Evolutionary conservation across 2,329 filamentous ascomycete species (phyloP).

Genomic region (Aspergillus fijiensis): DNA sequence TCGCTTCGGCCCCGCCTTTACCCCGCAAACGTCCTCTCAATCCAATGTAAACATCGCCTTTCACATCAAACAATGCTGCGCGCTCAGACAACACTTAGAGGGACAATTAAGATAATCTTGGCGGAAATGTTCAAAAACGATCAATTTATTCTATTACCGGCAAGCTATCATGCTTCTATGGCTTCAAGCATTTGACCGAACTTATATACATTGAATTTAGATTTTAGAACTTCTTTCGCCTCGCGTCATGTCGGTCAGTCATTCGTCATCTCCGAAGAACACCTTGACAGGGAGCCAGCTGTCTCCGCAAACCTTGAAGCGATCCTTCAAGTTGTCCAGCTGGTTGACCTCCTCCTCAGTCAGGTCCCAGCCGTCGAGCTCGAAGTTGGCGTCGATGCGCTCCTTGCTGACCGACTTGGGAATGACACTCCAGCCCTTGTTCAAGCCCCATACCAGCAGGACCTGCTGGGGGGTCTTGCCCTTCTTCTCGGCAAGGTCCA

Average conservation of each 20-base stretch:
- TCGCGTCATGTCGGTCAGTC: constrained; percentile 30
- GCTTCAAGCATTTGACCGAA: not conserved
- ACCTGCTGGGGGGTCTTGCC: constrained; percentile 56
- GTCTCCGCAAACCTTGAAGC: constrained; percentile 82
- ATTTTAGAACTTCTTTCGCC: constrained; percentile 1
- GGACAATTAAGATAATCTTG: no score
- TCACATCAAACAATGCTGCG: no score
- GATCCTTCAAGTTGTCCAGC: constrained; percentile 66
- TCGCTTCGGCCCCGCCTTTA: not conserved
- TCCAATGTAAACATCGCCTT: no score
- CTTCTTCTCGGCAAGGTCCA: constrained; percentile 56
- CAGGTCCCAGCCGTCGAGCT: constrained; percentile 72
- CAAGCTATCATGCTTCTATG: not conserved
- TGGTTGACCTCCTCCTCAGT: constrained; percentile 69
- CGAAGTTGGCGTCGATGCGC: constrained; percentile 74
- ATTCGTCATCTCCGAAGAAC: constrained; percentile 82
- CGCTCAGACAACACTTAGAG: not conserved
- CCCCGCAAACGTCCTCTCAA: not conserved
- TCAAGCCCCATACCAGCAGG: constrained; percentile 70
- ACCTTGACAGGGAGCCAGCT: constrained; percentile 70
- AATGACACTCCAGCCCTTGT: constrained; percentile 79
- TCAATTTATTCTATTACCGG: not conserved
- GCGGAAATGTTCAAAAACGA: not conserved
- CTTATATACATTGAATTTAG: constrained; percentile 9
- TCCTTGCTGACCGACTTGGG: constrained; percentile 76